Base-by-base conservation (phyloP, 306 rosid genomes). In the Vigna trinervia region DNA sequence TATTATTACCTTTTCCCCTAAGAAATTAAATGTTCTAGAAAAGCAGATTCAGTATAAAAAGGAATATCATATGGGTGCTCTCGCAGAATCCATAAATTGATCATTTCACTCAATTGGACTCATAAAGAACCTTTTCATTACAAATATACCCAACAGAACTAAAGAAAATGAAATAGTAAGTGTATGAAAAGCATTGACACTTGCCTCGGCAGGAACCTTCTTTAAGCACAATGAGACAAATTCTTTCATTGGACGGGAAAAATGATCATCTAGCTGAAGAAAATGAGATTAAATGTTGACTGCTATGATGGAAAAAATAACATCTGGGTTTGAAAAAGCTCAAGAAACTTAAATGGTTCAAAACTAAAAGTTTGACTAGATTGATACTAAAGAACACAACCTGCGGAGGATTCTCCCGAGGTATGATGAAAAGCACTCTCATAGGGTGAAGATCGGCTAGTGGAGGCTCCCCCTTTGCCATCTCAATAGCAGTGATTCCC, bases 391-490 rank as follows among this genome's bases (percentile, higher is more conserved):
- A 34, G 34, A 51, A 48, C 32, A 75, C 66, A 81, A 93, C 99
- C 97, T 96, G 99, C 28, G 99, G 99, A 57, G 99, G 99, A 84
- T 79, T 96, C 85, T 96, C 99, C 67, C 97, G 92, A 39, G 99
- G 99, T 80, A 96, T 96, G 82, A 96, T 91, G 83, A 96, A 96
- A 84, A 96, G 96, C 78, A 96, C 99, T 84, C 98, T 86, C 98
- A 96, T 96, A 14, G 99, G 98, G 77, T 93, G 99, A 82, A 96
- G 96, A 90, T 96, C 99, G 52, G 99, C 94, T 65, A 89, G 98
- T 15, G 99, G 99, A 60, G 99, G 99, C 73, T 96, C 99, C 78
- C 98, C 99, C 85, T 96, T 96, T 4, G 99, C 99, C 99, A 96
- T 93, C 86, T 96, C 99, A 83, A 96, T 96, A 39, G 96, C 93